Base-by-base conservation (phyloP, 2,329 filamentous ascomycete species). In the Ploettnerulaceae sp. region DNA sequence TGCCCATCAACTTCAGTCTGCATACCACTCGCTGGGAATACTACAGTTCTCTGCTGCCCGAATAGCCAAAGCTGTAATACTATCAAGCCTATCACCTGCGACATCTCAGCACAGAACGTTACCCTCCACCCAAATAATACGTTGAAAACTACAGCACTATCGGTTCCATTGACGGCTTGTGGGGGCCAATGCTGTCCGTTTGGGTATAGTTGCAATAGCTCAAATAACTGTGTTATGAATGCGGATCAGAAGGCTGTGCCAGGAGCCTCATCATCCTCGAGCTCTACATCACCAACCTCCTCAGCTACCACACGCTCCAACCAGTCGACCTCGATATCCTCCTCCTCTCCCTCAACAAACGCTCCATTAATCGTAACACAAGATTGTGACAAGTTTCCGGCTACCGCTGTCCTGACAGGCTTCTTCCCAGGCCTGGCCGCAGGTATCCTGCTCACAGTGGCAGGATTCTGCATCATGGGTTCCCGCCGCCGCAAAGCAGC, bases 31-130 rank as follows among this genome's bases (percentile, higher is more conserved):
- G 82, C 82, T 8, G 77, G 69, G n/a, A 68, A 72, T 34, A 82
- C 82, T 5, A 86, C 84, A 0, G 73, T 82, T 11, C 69, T 89
- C 38, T 90, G 86, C 69, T 90, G 86, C 61, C 84, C 84, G 1
- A 54, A 64, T 1, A 76, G 72, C 26, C 58, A 57, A 26, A 70
- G 72, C 57, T 90, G 86, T 67, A 56, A 66, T n/a, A 70, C 64
- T 37, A 84, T 90, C 56, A 60, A 72, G 54, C 71, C 82, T 22
- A 81, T 88, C 50, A 72, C 72, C 29, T 89, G 85, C 70, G 75
- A 86, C 53, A 59, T 82, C 45, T 63, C 62, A 5, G 69, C 75
- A 34, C 81, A 89, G 60, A 76, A 89, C 57, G 72, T 78, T 2
- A 71, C 66, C 7, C 55, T 67, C 14, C 67, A 79, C 52, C 79